These are phyloP conservation scores for Ogataea zsoltii DNA, from an alignment of 805 yeast genomes.

Conservation along the genomic window DNA sequence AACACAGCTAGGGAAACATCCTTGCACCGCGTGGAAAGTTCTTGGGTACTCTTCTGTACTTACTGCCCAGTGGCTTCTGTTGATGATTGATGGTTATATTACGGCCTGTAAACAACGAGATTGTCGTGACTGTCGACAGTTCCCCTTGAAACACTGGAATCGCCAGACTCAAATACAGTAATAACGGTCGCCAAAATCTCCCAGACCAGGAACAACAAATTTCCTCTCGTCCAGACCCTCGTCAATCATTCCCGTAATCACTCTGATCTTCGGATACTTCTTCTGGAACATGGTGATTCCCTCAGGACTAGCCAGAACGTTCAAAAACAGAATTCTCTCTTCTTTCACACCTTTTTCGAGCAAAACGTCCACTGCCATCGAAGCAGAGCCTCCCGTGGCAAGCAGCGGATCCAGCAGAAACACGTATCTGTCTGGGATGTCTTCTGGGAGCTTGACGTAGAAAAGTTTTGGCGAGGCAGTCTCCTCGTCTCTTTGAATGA, in stretches of 20 bases:
- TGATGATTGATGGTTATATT: no score
- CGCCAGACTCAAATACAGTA: constrained; percentile 84
- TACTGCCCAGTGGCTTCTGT: no score
- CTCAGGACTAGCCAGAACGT: constrained; percentile 92
- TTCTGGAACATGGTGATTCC: constrained; percentile 80
- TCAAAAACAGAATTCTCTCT: constrained; percentile 85
- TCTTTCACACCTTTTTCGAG: constrained; percentile 82
- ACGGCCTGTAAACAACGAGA: no score
- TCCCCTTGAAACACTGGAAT: no score
- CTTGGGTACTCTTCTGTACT: no score
- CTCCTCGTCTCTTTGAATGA: constrained; percentile 97
- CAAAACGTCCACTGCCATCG: constrained; percentile 94
- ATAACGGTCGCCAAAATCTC: constrained; percentile 98
- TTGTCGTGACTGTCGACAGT: no score
- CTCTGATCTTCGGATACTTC: constrained; percentile 79
- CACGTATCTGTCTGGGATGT: constrained; percentile 84
- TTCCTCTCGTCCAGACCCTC: constrained; percentile 80
- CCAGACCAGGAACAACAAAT: constrained; percentile 91
- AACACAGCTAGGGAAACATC: no score
- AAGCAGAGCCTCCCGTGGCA: constrained; percentile 98
- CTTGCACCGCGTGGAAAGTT: no score
- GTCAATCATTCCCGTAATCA: constrained; percentile 94
- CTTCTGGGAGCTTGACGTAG: constrained; percentile 93
- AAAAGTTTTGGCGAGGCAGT: constrained; percentile 90
- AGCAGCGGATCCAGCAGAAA: constrained; percentile 94